phyloP scores from a whole-genome alignment of 306 rosid genomes.

The Ziziphus jujuba region DNA sequence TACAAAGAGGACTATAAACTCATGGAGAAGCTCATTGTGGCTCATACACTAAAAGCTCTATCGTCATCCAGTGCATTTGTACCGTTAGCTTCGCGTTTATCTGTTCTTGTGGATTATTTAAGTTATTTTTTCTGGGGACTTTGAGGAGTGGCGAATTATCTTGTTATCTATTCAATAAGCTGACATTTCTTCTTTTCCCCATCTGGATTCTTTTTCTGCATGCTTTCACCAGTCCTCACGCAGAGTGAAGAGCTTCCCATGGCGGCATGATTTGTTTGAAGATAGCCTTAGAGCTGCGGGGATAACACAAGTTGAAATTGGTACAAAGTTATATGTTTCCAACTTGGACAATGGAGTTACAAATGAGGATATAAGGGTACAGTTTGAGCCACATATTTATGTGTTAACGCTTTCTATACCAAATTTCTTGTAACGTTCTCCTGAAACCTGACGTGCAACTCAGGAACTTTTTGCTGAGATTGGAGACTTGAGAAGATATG shows the following conservation, averaged over 20 bases:
- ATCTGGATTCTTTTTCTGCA: conserved; percentile 72
- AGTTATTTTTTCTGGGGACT: conserved; percentile 77
- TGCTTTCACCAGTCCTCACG: conserved; percentile 88
- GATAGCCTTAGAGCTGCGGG: conserved; percentile 98
- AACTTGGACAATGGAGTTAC: conserved; percentile 96
- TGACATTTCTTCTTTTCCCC: conserved; percentile 75
- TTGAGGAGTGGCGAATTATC: conserved; percentile 73
- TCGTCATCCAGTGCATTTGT: conserved; percentile 44
- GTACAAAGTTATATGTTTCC: conserved; percentile 90
- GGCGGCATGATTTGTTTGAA: conserved; percentile 90
- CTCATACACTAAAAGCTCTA: conserved; percentile 48
- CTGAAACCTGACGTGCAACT: conserved; percentile 69
- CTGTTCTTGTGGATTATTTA: conserved; percentile 59
- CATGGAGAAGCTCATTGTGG: conserved; percentile 70
- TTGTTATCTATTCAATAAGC: conserved; percentile 71
- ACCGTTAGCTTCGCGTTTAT: conserved; percentile 52
- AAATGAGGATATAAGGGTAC: conserved; percentile 99
- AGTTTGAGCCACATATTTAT: conserved; percentile 41
- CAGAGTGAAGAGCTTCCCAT: conserved; percentile 79
- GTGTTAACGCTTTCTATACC: conserved; percentile 47
- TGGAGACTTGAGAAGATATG: conserved; percentile 82
- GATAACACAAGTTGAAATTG: conserved; percentile 80
- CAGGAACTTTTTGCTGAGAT: conserved; percentile 97
- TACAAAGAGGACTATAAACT: conserved; percentile 53
- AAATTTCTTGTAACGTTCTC: conserved; percentile 44